Base-by-base conservation (phyloP, 129 eudicot species). In the Flaveria sonorensis region DNA sequence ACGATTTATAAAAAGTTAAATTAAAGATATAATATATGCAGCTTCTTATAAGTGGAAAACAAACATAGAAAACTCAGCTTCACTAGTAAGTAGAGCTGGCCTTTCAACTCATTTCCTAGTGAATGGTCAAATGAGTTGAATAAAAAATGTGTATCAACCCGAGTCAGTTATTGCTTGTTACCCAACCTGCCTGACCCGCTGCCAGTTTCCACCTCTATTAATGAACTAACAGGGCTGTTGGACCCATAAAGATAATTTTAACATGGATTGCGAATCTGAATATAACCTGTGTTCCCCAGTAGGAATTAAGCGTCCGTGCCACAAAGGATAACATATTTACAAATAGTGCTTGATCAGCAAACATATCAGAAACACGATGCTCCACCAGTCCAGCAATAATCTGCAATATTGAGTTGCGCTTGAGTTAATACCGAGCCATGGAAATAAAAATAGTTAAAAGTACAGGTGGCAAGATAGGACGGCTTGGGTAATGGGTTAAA, bases 221-320 rank as follows among this genome's bases (percentile, higher is more conserved):
- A 1, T 28, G 50, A 71, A 16, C 28, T 10, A 72, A 55, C 19
- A 36, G 52, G 43, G 36, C 60, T 19, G 24, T 55, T 13, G 6
- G 50, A 28, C 76, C 51, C 21, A 32, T 47, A 52, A 52, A n/a
- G 45, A 75, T 65, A 57, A 60, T 10, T 56, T 42, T 70, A 43
- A 47, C 72, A 68, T 19, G 19, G 9, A 48, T 60, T 6, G 60
- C 11, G 3, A 15, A 10, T 19, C 24, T 15, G 72, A 51, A 51
- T 66, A 70, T 15, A 51, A 94, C 99, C 97, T 94, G 97, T 77
- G 99, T 94, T 83, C 97, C 99, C 96, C 92, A 94, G 70, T 94
- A 94, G 68, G 97, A 94, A 83, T 91, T 94, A 90, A 94, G 61
- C 28, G 92, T 86, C 74, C 99, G 87, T 16, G 84, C 71, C 62